Conservation (phyloP, 2,329 filamentous ascomycete genomes). For the Gnomoniopsis smithogilvyi region DNA sequence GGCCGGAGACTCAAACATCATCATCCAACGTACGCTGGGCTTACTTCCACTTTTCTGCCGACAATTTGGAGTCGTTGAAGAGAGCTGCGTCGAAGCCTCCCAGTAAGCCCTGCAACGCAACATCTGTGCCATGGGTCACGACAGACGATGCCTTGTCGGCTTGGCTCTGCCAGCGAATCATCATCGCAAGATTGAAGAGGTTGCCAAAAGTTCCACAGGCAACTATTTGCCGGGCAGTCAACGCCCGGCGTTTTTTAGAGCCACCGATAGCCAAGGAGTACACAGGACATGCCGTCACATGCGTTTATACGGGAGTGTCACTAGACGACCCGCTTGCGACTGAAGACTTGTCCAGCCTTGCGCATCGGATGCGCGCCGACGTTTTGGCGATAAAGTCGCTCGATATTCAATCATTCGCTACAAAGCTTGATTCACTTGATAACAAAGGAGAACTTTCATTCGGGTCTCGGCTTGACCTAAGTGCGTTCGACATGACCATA, state of each 20-base stretch:
- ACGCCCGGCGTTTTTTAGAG: conserved; percentile 7
- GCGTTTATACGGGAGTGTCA: background rate
- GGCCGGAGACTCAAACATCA: background rate
- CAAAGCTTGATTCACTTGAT: conserved; percentile 7
- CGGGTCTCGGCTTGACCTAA: conserved; percentile 1
- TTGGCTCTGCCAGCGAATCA: conserved; percentile 7
- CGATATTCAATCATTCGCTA: conserved; percentile 12
- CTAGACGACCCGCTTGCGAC: background rate
- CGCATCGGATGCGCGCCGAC: conserved; percentile 5
- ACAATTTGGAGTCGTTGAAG: conserved; percentile 13
- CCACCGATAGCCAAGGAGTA: conserved; percentile 5
- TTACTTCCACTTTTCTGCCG: conserved; percentile 13
- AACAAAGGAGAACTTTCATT: conserved; percentile 9
- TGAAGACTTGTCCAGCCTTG: background rate
- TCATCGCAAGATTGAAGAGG: conserved; percentile 8
- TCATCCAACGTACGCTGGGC: conserved; percentile 7
- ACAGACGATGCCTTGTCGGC: conserved; percentile 14
- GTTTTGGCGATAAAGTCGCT: background rate
- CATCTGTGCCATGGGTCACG: conserved; percentile 4
- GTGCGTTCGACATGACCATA: conserved; percentile 5
- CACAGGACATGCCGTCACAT: conserved; percentile 7
- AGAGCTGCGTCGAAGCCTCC: background rate
- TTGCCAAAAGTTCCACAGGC: background rate
- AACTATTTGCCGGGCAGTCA: conserved; percentile 7
- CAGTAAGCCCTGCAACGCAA: background rate